Evolutionary conservation across 768 basidiomycete genomes (phyloP).

Genomic region (Hericium rajendrae): DNA sequence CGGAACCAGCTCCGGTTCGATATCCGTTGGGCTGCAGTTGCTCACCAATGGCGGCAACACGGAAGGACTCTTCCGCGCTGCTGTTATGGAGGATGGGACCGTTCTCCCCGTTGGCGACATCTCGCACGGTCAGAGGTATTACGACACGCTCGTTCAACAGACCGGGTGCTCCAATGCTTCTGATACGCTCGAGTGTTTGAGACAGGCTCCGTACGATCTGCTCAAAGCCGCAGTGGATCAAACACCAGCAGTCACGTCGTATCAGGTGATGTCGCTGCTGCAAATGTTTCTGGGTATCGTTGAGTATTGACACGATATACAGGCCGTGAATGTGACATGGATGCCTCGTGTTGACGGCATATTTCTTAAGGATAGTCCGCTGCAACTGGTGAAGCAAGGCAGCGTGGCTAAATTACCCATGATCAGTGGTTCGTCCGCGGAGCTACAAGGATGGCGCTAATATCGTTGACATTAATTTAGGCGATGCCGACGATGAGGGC

Average conservation of each 20-base stretch:
- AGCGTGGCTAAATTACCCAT: neutral
- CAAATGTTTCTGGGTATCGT: too few species aligned
- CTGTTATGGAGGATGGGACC: constrained; percentile 42
- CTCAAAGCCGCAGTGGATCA: constrained; percentile 25
- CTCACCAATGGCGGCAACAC: constrained; percentile 1
- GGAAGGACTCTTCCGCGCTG: constrained; percentile 32
- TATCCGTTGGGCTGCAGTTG: neutral
- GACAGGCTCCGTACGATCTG: constrained; percentile 10
- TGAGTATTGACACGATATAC: too few species aligned
- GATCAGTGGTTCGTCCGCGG: neutral
- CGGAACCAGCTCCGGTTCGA: constrained; percentile 43
- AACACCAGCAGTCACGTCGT: constrained; percentile 22
- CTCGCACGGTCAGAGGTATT: constrained; percentile 32
- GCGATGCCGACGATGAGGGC: constrained; percentile 22
- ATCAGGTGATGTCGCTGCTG: constrained; percentile 17
- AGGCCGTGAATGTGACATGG: neutral
- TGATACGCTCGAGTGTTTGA: constrained; percentile 34
- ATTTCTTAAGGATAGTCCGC: neutral
- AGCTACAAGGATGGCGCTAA: too few species aligned
- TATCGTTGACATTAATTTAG: constrained; percentile 3
- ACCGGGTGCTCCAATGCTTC: constrained; percentile 30
- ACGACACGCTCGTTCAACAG: constrained; percentile 31
- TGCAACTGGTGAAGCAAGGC: neutral
- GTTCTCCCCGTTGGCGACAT: constrained; percentile 36
- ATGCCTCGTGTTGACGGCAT: neutral